Percentiles rank a stretch among this genome's conserved stretches.
Conservation (phyloP, 208 protist genomes). For the Trypanosoma congolense region DNA sequence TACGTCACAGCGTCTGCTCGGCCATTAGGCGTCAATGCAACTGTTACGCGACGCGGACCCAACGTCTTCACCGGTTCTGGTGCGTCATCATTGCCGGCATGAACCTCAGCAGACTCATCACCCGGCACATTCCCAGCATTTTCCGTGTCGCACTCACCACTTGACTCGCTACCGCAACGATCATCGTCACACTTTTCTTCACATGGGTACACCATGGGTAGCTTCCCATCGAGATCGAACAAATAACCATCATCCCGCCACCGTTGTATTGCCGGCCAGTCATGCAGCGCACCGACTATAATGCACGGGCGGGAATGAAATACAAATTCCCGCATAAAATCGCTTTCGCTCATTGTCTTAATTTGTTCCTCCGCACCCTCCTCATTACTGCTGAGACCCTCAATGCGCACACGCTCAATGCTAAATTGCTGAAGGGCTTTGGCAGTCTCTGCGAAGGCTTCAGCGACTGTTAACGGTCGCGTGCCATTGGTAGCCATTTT, state of each 20-base stretch:
- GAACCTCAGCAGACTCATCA: conserved; percentile 4
- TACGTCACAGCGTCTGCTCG: conserved; percentile 82
- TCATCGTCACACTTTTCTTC: background rate
- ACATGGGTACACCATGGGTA: conserved; percentile 30
- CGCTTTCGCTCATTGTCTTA: conserved; percentile 52
- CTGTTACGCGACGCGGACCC: conserved; percentile 52
- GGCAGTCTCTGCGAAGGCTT: conserved; percentile 61
- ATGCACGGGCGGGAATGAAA: conserved; percentile 78
- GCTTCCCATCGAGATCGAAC: conserved; percentile 60
- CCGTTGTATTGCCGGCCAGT: conserved; percentile 66
- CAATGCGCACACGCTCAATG: conserved; percentile 65
- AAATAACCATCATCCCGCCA: conserved; percentile 77
- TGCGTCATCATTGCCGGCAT: conserved; percentile 21
- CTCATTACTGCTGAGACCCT: conserved; percentile 36
- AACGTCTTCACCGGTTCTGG: conserved; percentile 14
- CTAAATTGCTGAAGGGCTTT: conserved; percentile 61
- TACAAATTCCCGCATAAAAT: conserved; percentile 85
- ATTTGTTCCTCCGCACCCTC: conserved; percentile 11
- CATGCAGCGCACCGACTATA: conserved; percentile 62
- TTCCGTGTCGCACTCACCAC: background rate
- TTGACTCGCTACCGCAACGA: background rate
- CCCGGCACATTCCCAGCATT: background rate
- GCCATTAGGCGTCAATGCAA: conserved; percentile 90
- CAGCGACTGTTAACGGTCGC: conserved; percentile 32
- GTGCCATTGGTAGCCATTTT: background rate